Evolutionary conservation across 805 yeast species (phyloP).

Genomic region (Nakazawaea ambrosiae): DNA sequence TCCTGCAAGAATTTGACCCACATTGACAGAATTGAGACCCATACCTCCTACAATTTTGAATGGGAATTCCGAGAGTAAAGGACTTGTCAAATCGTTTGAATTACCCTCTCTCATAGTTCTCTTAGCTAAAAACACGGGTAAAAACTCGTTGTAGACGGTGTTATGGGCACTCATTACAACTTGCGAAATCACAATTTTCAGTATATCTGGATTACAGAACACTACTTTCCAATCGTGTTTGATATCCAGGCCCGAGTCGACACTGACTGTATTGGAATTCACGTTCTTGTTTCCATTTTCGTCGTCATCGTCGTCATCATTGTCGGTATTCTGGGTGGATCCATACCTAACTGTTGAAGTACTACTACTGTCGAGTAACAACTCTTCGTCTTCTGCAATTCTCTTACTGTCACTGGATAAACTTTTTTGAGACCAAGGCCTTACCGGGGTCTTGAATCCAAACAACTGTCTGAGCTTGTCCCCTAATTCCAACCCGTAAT

Average conservation of each 20-base stretch:
- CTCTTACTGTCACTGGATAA: neutral
- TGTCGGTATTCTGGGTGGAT: neutral
- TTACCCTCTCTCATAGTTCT: constrained; percentile 15
- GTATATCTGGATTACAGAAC: neutral
- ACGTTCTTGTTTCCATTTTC: neutral
- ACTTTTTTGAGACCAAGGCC: constrained; percentile 14
- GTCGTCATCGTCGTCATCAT: neutral
- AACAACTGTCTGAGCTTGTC: constrained; percentile 22
- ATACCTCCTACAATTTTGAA: constrained; percentile 45
- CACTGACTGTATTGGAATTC: neutral
- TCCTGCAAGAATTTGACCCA: constrained; percentile 42
- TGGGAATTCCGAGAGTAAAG: constrained; percentile 34
- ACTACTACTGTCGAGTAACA: neutral
- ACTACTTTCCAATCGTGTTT: too few relatives aligned
- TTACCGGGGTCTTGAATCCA: constrained; percentile 13
- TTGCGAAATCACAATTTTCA: neutral
- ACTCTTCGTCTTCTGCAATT: neutral
- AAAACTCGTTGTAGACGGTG: constrained; percentile 42
- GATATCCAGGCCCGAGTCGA: neutral
- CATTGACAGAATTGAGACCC: constrained; percentile 35
- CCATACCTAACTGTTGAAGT: neutral
- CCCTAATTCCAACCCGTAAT: constrained; percentile 39
- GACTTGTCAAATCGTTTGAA: neutral
- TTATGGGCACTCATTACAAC: constrained; percentile 36
- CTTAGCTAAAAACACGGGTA: constrained; percentile 46